Evolutionary conservation across 805 yeast species (phyloP).

Genomic region (Kurtzmaniella fragi): DNA sequence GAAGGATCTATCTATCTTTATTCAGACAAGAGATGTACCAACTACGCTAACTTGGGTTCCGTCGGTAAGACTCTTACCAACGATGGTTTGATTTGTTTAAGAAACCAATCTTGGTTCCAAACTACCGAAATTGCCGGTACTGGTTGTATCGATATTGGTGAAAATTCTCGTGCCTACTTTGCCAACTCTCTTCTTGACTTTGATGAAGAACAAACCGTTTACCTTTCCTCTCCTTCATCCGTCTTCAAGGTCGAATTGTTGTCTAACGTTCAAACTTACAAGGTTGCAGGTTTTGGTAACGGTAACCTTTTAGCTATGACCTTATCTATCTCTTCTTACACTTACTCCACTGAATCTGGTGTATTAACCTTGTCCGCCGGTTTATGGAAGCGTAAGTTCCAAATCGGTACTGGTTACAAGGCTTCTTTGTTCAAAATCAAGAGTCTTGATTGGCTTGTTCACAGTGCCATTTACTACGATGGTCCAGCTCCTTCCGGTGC

Average conservation of each 20-base stretch:
- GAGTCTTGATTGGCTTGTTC: conserved; percentile 1
- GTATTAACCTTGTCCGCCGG: conserved; percentile 11
- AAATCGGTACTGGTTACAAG: conserved; percentile 20
- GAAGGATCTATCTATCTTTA: conserved; percentile 10
- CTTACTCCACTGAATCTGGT: conserved; percentile 12
- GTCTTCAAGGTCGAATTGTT: conserved; percentile 11
- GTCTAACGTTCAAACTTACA: conserved; percentile 11
- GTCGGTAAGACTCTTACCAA: conserved; percentile 12
- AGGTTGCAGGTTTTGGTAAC: conserved; percentile 21
- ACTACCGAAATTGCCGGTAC: conserved; percentile 16
- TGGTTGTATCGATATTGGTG: conserved; percentile 20
- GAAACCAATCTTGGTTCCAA: conserved; percentile 16
- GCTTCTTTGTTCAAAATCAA: too few species aligned
- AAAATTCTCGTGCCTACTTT: conserved; percentile 11
- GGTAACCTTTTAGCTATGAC: conserved; percentile 13
- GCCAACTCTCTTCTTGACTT: conserved; percentile 11
- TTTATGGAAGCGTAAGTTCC: conserved; percentile 3
- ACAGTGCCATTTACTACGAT: conserved; percentile 8
- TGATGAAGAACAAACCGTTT: conserved; percentile 10
- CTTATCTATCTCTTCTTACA: background rate
- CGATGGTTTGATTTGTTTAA: conserved; percentile 22
- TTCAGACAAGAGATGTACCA: conserved; percentile 5
- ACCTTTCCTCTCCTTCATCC: conserved; percentile 14
- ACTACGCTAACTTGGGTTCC: conserved; percentile 7
- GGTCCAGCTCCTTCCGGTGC: conserved; percentile 7